These are phyloP conservation scores for Moesziomyces sp. DNA, from an alignment of 1,284 basidiomycete genomes.

Conservation along the genomic window DNA sequence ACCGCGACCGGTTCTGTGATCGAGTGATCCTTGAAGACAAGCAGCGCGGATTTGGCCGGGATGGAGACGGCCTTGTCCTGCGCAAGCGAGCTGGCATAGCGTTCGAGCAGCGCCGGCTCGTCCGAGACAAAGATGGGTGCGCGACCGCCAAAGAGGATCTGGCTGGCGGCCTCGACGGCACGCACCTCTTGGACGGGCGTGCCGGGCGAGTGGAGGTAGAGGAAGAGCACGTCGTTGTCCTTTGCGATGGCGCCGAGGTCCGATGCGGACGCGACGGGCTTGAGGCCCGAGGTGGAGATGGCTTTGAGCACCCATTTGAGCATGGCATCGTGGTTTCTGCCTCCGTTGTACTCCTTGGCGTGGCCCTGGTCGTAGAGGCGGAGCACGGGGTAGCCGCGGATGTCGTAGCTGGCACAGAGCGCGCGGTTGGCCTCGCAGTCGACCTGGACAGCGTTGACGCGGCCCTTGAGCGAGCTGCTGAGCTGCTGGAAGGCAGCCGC, in stretches of 20 bases:
- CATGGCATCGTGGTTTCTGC: slow-evolving; percentile 57
- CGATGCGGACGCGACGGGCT: slow-evolving; percentile 23
- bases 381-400: slow-evolving; percentile 58
- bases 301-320: slow-evolving; percentile 59
- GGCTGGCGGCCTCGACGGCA: slow-evolving; percentile 31
- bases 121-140: slow-evolving; percentile 45
- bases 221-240: slow-evolving; percentile 57
- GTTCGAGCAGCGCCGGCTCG: slow-evolving; percentile 46
- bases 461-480: slow-evolving; percentile 48
- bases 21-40: slow-evolving; percentile 64
- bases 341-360: slow-evolving; percentile 53
- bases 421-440: slow-evolving; percentile 57
- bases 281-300: slow-evolving; percentile 44
- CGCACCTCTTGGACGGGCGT: slow-evolving; percentile 28
- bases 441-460: slow-evolving; percentile 63
- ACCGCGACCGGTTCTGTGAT: slow-evolving; percentile 33
- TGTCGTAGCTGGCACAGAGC: slow-evolving; percentile 48
- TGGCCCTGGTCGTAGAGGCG: slow-evolving; percentile 58
- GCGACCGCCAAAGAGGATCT: slow-evolving; percentile 25
- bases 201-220: slow-evolving; percentile 54
- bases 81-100: slow-evolving; percentile 27
- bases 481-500: slow-evolving; percentile 53
- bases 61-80: slow-evolving; percentile 14
- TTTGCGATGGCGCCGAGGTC: slow-evolving; percentile 35
- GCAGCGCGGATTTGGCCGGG: slow-evolving; percentile 44